Evolutionary conservation across 202 grass and related monocot species (phyloP).

Genomic region (Elaeis oleifera): DNA sequence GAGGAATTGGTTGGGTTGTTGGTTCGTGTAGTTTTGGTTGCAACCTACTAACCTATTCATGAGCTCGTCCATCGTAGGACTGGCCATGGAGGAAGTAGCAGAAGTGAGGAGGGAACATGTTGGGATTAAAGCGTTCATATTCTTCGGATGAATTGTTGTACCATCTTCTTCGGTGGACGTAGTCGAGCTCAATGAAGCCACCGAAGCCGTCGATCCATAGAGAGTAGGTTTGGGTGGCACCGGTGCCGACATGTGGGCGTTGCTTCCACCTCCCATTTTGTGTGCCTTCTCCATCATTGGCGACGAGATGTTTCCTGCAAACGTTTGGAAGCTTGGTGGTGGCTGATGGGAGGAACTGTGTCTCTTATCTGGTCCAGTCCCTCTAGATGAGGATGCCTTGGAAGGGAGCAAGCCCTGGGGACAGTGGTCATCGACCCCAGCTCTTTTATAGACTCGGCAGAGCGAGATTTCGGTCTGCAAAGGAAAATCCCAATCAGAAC

Average conservation of each 20-base stretch:
- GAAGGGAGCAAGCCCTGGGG: background rate
- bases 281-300: slow-evolving; percentile 26
- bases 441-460: slow-evolving; percentile 81
- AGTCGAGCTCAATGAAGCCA: slow-evolving; percentile 19
- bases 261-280: slow-evolving; percentile 2
- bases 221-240: slow-evolving; percentile 2
- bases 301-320: slow-evolving; percentile 40
- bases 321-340: slow-evolving; percentile 47
- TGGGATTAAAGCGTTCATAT: slow-evolving; percentile 36
- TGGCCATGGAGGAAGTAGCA: slow-evolving; percentile 43
- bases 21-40: slow-evolving; percentile 33
- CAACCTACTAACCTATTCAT: slow-evolving; percentile 48
- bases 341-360: slow-evolving; percentile 34
- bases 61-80: slow-evolving; percentile 52
- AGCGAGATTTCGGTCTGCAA: slow-evolving; percentile 81
- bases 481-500: background rate
- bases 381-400: slow-evolving; percentile 21
- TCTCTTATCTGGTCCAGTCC: slow-evolving; percentile 25
- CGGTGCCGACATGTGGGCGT: slow-evolving; percentile 2
- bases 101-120: slow-evolving; percentile 69
- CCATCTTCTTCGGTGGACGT: slow-evolving; percentile 25
- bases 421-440: slow-evolving; percentile 60
- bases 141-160: slow-evolving; percentile 36
- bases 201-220: slow-evolving; percentile 20
- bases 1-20: slow-evolving; percentile 16